phyloP scores from a whole-genome alignment of 805 yeast genomes.

The Nakazawaea ernobii region DNA sequence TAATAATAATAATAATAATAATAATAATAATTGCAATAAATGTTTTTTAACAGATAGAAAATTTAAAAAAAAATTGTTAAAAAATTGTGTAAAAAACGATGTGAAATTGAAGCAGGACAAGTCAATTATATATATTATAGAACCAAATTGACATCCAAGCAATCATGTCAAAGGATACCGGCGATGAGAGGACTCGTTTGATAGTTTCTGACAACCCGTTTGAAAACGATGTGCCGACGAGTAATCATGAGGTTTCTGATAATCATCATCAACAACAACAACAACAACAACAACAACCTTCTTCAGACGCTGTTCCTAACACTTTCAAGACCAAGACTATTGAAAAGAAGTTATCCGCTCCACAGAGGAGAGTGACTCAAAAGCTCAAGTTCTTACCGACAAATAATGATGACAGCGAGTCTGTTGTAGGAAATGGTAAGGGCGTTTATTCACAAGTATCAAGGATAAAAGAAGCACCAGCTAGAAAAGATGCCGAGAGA shows the following conservation, averaged over 20 bases:
- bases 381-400: slow-evolving; percentile 58
- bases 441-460: slow-evolving; percentile 81
- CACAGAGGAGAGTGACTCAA: slow-evolving; percentile 72
- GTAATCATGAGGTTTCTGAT: no score
- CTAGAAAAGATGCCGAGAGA: slow-evolving; percentile 90
- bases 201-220: slow-evolving; percentile 28
- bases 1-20: no score
- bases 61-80: not conserved
- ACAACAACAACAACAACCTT: not conserved
- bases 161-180: no score
- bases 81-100: not conserved
- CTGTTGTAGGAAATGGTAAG: slow-evolving; percentile 21
- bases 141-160: no score
- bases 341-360: slow-evolving; percentile 46
- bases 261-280: not conserved
- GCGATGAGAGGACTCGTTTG: not conserved
- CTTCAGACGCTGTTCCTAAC: not conserved
- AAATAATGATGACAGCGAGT: slow-evolving; percentile 13
- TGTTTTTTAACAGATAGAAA: no score
- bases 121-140: no score
- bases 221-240: slow-evolving; percentile 9
- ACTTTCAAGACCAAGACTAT: slow-evolving; percentile 25
- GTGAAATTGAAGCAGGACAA: not conserved
- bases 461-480: slow-evolving; percentile 79
- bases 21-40: no score